A percentile compares a stretch with the other conserved stretches of the same genome.
phyloP scores from a whole-genome alignment of 352 stramenopile genomes.

The Plasmopara halstedii region DNA sequence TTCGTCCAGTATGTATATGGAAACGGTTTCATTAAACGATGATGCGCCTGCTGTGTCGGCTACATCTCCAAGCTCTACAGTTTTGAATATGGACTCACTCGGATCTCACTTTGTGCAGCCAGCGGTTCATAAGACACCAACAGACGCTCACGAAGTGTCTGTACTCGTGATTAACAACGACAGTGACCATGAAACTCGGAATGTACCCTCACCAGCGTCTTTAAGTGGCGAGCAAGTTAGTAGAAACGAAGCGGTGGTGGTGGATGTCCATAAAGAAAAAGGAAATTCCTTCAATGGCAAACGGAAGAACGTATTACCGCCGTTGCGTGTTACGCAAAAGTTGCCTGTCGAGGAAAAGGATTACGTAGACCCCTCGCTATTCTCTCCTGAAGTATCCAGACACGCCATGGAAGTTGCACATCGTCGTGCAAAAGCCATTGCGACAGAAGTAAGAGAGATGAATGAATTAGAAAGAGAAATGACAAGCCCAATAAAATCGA shows the following conservation, averaged over 20 bases:
- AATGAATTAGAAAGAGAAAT: slow-evolving; percentile 34
- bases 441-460: slow-evolving; percentile 71
- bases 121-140: slow-evolving; percentile 26
- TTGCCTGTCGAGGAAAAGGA: slow-evolving; percentile 40
- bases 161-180: slow-evolving; percentile 17
- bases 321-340: slow-evolving; percentile 34
- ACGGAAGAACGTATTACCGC: slow-evolving; percentile 29
- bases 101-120: slow-evolving; percentile 35
- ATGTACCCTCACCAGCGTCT: background rate
- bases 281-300: slow-evolving; percentile 4
- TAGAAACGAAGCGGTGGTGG: slow-evolving; percentile 6
- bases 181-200: slow-evolving; percentile 11
- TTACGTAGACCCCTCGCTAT: slow-evolving; percentile 73
- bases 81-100: slow-evolving; percentile 37
- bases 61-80: slow-evolving; percentile 5
- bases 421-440: slow-evolving; percentile 60
- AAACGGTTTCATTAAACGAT: slow-evolving; percentile 74
- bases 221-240: background rate
- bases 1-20: slow-evolving; percentile 34
- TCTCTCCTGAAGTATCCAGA: slow-evolving; percentile 74
- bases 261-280: slow-evolving; percentile 7
- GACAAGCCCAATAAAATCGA: slow-evolving; percentile 12
- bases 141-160: slow-evolving; percentile 9
- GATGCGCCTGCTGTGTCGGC: slow-evolving; percentile 20
- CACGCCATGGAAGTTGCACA: slow-evolving; percentile 80